Evolutionary conservation across 176 grass and related monocot genomes (phyloP), one percentile per base, ranked within the genome.

Genomic region (Hsuehochloa calcarea): DNA sequence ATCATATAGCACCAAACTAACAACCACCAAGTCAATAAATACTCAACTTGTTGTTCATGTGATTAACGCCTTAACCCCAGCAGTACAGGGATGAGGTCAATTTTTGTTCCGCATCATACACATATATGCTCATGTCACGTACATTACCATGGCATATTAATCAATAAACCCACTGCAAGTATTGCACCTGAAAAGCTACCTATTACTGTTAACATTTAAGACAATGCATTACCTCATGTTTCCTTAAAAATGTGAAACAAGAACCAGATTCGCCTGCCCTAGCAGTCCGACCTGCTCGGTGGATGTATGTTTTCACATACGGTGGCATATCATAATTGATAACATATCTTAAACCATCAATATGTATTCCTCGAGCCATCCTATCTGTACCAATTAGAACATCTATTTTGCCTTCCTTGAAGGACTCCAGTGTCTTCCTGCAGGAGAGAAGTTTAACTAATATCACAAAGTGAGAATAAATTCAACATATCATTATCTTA

Each of bases 341-440:
- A 38, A 95, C 93, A 85, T 95, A 93, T 93, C 68, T 98, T 81
- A 95, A 88, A 55, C 89, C 92, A 87, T 95, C 91, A n/a, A 95
- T 92, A 83, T 95, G 93, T 90, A 98, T 98, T 89, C 95, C 95
- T 74, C 95, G 87, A 67, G 95, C 94, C 95, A 98, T 98, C 78
- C 91, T 94, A 90, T 98, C 93, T 22, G 95, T 95, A 62, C 93
- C 93, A 39, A 98, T 92, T 40, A 98, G 87, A 70, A 98, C 95
- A 85, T 98, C 85, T 20, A 92, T 85, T 65, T 84, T 67, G 39
- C 96, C 96, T 93, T 95, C 89, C 87, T 90, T 98, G 86, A 98
- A 95, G 12, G 87, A 82, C 68, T 89, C 89, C 66, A 98, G 75
- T 78, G 87, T 95, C 88, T 98, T 95, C 75, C 95, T 97, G 78